Base-by-base conservation (phyloP, 805 yeast genomes). In the Ogataea populi-albae region DNA sequence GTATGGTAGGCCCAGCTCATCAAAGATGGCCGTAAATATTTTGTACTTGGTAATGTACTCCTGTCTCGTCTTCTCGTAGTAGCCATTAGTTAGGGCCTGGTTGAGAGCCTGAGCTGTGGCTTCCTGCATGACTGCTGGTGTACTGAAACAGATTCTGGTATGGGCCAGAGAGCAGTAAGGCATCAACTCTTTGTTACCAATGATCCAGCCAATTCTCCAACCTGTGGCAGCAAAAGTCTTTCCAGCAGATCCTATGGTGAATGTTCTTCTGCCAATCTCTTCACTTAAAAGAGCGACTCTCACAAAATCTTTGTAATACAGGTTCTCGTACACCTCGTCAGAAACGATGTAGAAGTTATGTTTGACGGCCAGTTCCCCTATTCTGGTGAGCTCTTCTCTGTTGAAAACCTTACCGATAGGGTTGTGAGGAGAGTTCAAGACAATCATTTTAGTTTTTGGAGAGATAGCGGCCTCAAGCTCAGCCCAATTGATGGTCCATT, bases 211-310 rank as follows among this genome's bases (percentile, higher is more conserved):
- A 35, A 93, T 76, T 69, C 98, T 81, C 97, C 98, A 93, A 35
- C 98, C 98, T 9, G 98, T 93, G 28, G 96, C 96, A n/a, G 96
- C 95, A 66, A 93, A 93, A 0, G 96, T 79, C 62, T 93, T 93
- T 45, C 98, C 98, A 5, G 97, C 98, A 19, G 96, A 86, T 1
- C 98, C 98, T 16, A 93, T 94, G 3, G 97, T 81, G 37, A 93
- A 65, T 0, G 97, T 86, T 53, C 88, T 68, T 39, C 77, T 76
- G 18, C 75, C 81, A 41, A 88, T 73, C 51, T 88, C 96, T 4
- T 91, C 89, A 4, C 80, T 68, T 36, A 91, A 65, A 2, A 86
- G 77, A 2, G 96, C 95, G 31, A 93, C 82, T 55, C 98, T 75
- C 5, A 91, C 81, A 62, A 91, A 88, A 3, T 58, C 60, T 2